Percentiles rank a stretch among this genome's conserved stretches.
These are phyloP conservation scores for Orbilia oligospora DNA, from an alignment of 2,329 filamentous ascomycete species.

Conservation along the genomic window DNA sequence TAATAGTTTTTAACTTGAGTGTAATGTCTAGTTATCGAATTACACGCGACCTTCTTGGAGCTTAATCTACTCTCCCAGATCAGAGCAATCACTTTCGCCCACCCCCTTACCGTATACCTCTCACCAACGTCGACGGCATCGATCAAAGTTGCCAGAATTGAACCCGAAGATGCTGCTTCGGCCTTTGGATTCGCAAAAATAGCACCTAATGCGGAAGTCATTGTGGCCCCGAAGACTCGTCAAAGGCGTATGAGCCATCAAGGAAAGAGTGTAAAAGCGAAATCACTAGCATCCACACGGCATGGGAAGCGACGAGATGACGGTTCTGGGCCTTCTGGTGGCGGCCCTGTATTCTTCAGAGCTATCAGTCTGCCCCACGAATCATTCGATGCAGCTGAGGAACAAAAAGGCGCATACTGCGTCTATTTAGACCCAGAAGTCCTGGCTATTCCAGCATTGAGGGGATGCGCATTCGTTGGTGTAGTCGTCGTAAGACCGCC, in stretches of 20 bases:
- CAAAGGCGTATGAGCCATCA: constrained; percentile 72
- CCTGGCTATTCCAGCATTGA: constrained; percentile 76
- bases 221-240: constrained; percentile 93
- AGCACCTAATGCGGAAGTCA: constrained; percentile 92
- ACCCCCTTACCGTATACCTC: constrained; percentile 90
- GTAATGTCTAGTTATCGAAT: constrained; percentile 78
- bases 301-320: constrained; percentile 54
- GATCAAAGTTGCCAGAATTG: constrained; percentile 86
- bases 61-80: constrained; percentile 94
- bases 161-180: constrained; percentile 77
- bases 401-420: constrained; percentile 76
- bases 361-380: constrained; percentile 78
- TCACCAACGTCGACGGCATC: constrained; percentile 96
- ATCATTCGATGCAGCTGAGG: constrained; percentile 81
- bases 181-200: constrained; percentile 85
- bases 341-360: constrained; percentile 78
- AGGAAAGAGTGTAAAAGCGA: constrained; percentile 58
- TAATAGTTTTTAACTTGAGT: not conserved
- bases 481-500: constrained; percentile 91
- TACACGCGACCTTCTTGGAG: constrained; percentile 95
- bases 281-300: constrained; percentile 56
- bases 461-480: constrained; percentile 81
- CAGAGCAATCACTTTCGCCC: constrained; percentile 79
- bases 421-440: constrained; percentile 79
- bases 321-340: constrained; percentile 63